Evolutionary conservation across 345 rosid genomes (phyloP).

Genomic region (Lepidium sativum): DNA sequence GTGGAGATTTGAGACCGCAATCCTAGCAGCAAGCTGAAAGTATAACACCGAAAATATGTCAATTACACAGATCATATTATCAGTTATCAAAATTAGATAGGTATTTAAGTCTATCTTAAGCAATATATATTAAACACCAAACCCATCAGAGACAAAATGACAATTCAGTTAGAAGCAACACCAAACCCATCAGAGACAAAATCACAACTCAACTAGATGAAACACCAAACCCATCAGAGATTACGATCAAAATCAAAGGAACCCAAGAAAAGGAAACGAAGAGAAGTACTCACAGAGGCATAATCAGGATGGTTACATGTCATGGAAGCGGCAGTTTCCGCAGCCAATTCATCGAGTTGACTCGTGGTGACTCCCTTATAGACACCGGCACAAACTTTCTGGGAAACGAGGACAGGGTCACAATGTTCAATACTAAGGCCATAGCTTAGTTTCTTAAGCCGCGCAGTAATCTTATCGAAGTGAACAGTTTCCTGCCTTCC

Average conservation of each 20-base stretch:
- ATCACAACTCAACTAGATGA: too few relatives aligned
- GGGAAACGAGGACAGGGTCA: slow-evolving; percentile 88
- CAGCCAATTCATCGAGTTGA: slow-evolving; percentile 96
- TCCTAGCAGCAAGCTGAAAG: slow-evolving; percentile 94
- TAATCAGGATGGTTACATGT: slow-evolving; percentile 94
- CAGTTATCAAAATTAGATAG: not conserved
- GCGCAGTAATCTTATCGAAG: slow-evolving; percentile 92
- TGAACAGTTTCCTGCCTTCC: slow-evolving; percentile 90
- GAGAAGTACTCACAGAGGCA: slow-evolving; percentile 56
- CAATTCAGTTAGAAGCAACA: too few relatives aligned
- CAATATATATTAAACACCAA: not conserved
- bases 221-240: not conserved
- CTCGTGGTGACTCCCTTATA: slow-evolving; percentile 96
- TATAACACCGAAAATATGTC: not conserved
- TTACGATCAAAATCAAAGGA: not conserved
- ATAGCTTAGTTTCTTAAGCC: slow-evolving; percentile 89
- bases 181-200: not conserved
- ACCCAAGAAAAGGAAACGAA: not conserved
- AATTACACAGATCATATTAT: not conserved
- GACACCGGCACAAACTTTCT: slow-evolving; percentile 98
- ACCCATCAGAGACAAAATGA: not conserved
- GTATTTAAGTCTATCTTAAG: not conserved
- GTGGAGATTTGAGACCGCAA: slow-evolving; percentile 93
- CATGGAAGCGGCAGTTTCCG: slow-evolving; percentile 97
- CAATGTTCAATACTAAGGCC: slow-evolving; percentile 92